Evolutionary conservation across 2,329 filamentous ascomycete genomes (phyloP).

Genomic region (Orbilia brochopaga): DNA sequence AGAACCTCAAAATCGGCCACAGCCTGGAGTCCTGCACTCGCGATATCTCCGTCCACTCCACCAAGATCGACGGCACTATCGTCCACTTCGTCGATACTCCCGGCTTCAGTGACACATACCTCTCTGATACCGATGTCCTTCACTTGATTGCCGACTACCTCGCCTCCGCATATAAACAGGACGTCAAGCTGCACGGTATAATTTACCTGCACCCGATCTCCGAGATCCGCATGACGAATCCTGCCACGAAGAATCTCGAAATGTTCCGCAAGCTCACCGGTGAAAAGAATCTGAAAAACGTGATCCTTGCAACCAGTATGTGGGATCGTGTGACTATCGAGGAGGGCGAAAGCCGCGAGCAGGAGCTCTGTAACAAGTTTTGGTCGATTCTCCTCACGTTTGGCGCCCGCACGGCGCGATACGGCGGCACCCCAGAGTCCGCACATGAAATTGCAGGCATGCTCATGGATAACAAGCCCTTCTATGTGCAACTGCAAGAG

Average conservation of each 20-base stretch:
- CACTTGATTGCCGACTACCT: conserved; percentile 59
- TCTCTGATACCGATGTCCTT: conserved; percentile 61
- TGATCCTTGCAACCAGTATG: conserved; percentile 60
- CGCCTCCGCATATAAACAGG: conserved; percentile 55
- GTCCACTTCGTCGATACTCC: conserved; percentile 61
- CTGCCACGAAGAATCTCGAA: conserved; percentile 57
- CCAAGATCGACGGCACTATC: conserved; percentile 43
- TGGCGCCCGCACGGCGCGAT: conserved; percentile 51
- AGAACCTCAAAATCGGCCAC: conserved; percentile 57
- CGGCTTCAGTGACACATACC: conserved; percentile 61
- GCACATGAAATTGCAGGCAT: conserved; percentile 40
- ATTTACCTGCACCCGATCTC: conserved; percentile 62
- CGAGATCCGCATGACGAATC: conserved; percentile 59
- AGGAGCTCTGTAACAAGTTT: conserved; percentile 52
- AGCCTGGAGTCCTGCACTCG: conserved; percentile 56
- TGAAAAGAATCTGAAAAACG: conserved; percentile 58
- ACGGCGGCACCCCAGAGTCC: conserved; percentile 48
- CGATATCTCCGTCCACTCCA: conserved; percentile 34
- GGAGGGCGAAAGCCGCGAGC: conserved; percentile 41
- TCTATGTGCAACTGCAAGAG: conserved; percentile 87
- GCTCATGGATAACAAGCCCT: conserved; percentile 75
- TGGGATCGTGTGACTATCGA: conserved; percentile 57
- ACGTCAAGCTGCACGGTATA: conserved; percentile 59
- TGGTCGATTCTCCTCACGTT: conserved; percentile 52
- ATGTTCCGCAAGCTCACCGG: conserved; percentile 62